Evolutionary conservation across 2,329 filamentous ascomycete species (phyloP).

Genomic region (Aureobasidium sp.): DNA sequence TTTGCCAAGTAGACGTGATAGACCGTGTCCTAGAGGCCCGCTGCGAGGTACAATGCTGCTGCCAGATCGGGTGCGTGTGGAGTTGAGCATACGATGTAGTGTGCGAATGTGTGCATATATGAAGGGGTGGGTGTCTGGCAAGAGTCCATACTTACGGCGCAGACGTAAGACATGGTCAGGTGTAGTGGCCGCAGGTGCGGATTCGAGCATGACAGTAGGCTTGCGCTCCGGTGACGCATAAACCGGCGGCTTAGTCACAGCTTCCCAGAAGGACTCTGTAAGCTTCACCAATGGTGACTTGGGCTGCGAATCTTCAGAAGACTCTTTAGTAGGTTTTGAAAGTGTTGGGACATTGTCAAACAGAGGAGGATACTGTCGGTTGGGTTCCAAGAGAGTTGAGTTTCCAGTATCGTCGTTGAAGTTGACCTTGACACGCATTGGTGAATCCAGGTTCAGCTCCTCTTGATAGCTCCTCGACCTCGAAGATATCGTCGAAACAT

Average conservation of each 20-base stretch:
- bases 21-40: slow-evolving; percentile 15
- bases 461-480: slow-evolving; percentile 29
- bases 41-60: slow-evolving; percentile 25
- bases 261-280: slow-evolving; percentile 25
- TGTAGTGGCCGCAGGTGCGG: neutral
- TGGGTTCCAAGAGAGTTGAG: slow-evolving; percentile 16
- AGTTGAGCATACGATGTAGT: slow-evolving; percentile 32
- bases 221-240: slow-evolving; percentile 10
- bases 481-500: slow-evolving; percentile 3
- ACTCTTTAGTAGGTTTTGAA: neutral
- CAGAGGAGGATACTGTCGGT: slow-evolving; percentile 22
- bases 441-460: slow-evolving; percentile 30
- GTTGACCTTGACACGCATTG: slow-evolving; percentile 29
- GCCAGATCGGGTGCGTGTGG: slow-evolving; percentile 22
- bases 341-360: slow-evolving; percentile 21
- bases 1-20: slow-evolving; percentile 19
- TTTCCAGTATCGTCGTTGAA: slow-evolving; percentile 28
- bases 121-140: slow-evolving; percentile 27
- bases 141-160: slow-evolving; percentile 30
- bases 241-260: slow-evolving; percentile 17
- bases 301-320: neutral
- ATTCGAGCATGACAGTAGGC: neutral
- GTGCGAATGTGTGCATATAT: slow-evolving; percentile 32
- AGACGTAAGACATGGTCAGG: slow-evolving; percentile 17
- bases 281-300: slow-evolving; percentile 18